Base-by-base conservation (phyloP, 768 basidiomycete genomes). In the Leccinum truebloodii region DNA sequence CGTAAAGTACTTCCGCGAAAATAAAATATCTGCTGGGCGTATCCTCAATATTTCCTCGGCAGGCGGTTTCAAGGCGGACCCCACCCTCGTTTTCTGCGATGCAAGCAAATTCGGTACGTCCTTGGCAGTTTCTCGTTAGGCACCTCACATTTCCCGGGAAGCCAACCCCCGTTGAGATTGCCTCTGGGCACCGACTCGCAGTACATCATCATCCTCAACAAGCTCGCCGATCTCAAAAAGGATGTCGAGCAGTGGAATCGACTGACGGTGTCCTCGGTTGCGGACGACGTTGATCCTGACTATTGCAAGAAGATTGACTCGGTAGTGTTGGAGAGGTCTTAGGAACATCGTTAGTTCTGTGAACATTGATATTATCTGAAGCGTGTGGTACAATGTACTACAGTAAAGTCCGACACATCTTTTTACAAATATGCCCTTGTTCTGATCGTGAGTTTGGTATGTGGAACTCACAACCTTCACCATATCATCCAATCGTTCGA, bases 1-100 rank as follows among this genome's bases (percentile, higher is more conserved):
- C 0, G 69, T 77, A 5, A 63, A 60, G 49, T 71, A 67, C 55
- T 75, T 77, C 62, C 68, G 72, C 6, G 70, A 71, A n/a, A 63
- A 65, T 51, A 71, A 74, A 16, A 55, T n/a, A 3, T 59, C 65
- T 1, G 61, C 68, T 0, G 68, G 68, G 30, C 68, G 68, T 35
- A 59, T 69, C 44, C 44, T 71, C 58, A 69, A 71, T 3, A 30
- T 70, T 14, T 67, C 67, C 6, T 67, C 67, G 5, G 60, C 14
- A 3, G 63, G 57, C 34, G 70, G 70, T 18, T 70, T 71, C 59
- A 22, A 10, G 4, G 62, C 51, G 0, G 41, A 59, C 20, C 64
- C 70, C 13, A 60, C 66, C 22, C 62, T 71, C 2, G 58, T 62
- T 2, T 68, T 57, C 46, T 69, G 65, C 52, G 60, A 49, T 56